These are phyloP conservation scores for Chaetomium sp. DNA, from an alignment of 2,329 filamentous ascomycete genomes.

Conservation along the genomic window DNA sequence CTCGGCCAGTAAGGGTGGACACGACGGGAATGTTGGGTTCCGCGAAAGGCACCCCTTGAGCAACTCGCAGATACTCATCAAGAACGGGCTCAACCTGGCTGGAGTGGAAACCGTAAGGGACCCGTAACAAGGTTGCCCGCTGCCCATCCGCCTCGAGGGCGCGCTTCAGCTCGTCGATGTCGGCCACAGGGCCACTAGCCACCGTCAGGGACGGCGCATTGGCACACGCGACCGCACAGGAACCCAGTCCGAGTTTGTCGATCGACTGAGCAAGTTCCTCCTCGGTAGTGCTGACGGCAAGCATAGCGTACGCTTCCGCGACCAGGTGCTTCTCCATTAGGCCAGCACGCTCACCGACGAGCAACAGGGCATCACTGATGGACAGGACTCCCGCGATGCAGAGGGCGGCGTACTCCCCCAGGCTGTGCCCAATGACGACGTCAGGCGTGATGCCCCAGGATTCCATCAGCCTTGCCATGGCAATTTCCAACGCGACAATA, in stretches of 20 bases:
- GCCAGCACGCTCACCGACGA: constrained; percentile 66
- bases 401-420: constrained; percentile 11
- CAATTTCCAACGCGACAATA: background rate
- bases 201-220: constrained; percentile 3
- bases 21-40: constrained; percentile 2
- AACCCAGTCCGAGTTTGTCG: background rate
- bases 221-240: background rate
- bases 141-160: background rate
- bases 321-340: constrained; percentile 67
- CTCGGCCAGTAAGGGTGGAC: background rate
- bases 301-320: constrained; percentile 64
- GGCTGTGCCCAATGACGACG: constrained; percentile 9
- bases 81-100: constrained; percentile 5
- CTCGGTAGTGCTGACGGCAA: constrained; percentile 42
- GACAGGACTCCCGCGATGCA: background rate
- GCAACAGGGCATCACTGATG: background rate
- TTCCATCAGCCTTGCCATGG: background rate
- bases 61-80: background rate
- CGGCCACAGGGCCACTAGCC: background rate
- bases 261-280: background rate
- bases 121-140: background rate
- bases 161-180: background rate
- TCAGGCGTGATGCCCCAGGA: constrained; percentile 9
- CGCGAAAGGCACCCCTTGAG: background rate
- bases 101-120: constrained; percentile 3